Percentiles rank a stretch among this genome's conserved stretches.
Conservation (phyloP, 768 basidiomycete genomes). For the Boletus rubroflammeus region DNA sequence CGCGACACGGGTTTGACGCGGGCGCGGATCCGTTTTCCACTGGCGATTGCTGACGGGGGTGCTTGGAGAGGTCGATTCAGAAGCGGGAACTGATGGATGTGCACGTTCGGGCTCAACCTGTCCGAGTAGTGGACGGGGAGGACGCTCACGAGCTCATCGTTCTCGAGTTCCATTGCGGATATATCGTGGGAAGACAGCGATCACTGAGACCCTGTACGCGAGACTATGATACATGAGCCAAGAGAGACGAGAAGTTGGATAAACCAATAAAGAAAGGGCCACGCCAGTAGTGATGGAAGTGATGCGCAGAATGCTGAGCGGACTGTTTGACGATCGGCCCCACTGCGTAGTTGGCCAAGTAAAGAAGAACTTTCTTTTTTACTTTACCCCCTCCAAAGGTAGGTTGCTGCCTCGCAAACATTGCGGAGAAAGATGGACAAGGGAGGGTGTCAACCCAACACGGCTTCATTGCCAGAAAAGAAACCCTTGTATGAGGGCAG, state of each 20-base stretch:
- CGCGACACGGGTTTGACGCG: constrained; percentile 62
- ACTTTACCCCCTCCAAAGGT: constrained; percentile 38
- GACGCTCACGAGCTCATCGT: constrained; percentile 62
- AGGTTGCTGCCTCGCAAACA: constrained; percentile 32
- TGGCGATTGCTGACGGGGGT: constrained; percentile 67
- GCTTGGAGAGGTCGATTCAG: constrained; percentile 68
- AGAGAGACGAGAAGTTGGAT: too few species aligned
- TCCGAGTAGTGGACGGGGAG: constrained; percentile 75
- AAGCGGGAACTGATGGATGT: constrained; percentile 81
- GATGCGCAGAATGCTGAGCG: constrained; percentile 33
- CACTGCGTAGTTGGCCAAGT: too few species aligned
- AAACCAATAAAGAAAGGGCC: constrained; percentile 42
- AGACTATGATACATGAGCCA: too few species aligned
- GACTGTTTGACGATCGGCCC: constrained; percentile 6
- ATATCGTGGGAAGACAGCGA: constrained; percentile 16
- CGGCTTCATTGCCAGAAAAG: not conserved
- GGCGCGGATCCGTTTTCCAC: constrained; percentile 75
- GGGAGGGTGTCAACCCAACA: not conserved
- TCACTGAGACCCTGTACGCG: too few species aligned
- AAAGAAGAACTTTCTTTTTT: too few species aligned
- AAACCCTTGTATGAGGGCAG: constrained; percentile 68
- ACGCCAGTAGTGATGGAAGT: constrained; percentile 28
- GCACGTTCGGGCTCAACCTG: constrained; percentile 56
- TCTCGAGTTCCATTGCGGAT: constrained; percentile 18
- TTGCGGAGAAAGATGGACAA: too few species aligned